A percentile compares a stretch with the other conserved stretches of the same genome.
phyloP scores from a whole-genome alignment of 208 protist species.

The Acanthamoeba royreba region DNA sequence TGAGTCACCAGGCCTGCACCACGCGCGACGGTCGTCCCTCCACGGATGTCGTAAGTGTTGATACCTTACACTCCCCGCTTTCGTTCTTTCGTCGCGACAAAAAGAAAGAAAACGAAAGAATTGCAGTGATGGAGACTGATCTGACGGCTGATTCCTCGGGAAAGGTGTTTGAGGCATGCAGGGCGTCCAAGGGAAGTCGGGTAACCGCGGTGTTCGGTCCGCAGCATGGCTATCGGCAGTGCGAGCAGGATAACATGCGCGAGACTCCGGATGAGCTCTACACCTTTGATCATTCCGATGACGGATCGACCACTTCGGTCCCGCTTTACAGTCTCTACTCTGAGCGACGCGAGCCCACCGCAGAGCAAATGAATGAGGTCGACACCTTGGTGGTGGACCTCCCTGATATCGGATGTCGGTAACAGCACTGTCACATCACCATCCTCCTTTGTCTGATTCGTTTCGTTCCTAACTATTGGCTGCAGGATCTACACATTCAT shows the following conservation, averaged over 20 bases:
- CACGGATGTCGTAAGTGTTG: background rate
- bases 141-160: background rate
- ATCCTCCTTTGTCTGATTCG: background rate
- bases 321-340: slow-evolving; percentile 40
- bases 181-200: background rate
- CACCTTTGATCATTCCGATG: background rate
- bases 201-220: background rate
- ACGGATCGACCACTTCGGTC: background rate
- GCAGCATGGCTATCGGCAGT: background rate
- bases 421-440: background rate
- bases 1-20: background rate
- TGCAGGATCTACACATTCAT: slow-evolving; percentile 26
- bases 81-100: no score
- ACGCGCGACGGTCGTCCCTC: background rate
- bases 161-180: background rate
- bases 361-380: background rate
- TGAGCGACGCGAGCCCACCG: background rate
- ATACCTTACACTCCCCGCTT: background rate
- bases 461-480: background rate
- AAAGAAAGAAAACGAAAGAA: no score
- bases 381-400: slow-evolving; percentile 18
- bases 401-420: slow-evolving; percentile 14
- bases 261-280: slow-evolving; percentile 29
- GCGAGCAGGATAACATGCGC: slow-evolving; percentile 19
- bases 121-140: no score